Conservation (phyloP, 345 rosid genomes). For the Melaleuca alternifolia region DNA sequence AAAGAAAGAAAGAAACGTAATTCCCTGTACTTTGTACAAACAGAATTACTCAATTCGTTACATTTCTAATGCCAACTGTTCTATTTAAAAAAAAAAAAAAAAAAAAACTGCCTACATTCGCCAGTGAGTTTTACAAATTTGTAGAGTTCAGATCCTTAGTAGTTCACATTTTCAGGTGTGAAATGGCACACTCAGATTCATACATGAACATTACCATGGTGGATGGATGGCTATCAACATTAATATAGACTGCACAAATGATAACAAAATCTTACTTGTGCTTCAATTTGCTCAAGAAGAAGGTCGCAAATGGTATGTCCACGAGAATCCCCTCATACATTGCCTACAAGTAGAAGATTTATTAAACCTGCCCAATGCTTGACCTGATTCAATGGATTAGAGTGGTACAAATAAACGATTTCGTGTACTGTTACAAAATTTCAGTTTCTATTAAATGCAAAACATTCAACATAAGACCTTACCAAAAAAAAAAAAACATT, state of each 20-base stretch:
- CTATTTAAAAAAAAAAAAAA: not conserved
- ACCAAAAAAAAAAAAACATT: too few species aligned
- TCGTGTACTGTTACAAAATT: not conserved
- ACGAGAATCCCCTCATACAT: constrained; percentile 99
- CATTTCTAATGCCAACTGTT: not conserved
- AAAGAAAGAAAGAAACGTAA: not conserved
- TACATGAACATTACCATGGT: not conserved
- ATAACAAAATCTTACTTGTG: constrained; percentile 49
- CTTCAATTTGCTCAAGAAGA: constrained; percentile 97
- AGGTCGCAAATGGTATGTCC: constrained; percentile 96
- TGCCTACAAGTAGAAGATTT: constrained; percentile 43
- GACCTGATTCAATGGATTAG: not conserved
- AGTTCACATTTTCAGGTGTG: not conserved
- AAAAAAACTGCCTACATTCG: not conserved
- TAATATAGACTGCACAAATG: not conserved
- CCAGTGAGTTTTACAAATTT: not conserved
- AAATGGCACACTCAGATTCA: not conserved
- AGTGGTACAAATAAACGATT: not conserved
- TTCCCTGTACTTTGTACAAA: not conserved
- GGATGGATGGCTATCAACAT: not conserved
- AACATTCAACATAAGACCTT: not conserved
- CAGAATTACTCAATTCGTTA: not conserved
- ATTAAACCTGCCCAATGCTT: not conserved
- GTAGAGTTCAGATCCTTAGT: not conserved
- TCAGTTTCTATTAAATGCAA: not conserved